Evolutionary conservation across 129 eudicot species (phyloP), one percentile per base, ranked within the genome.

Genomic region (Flaveria ramosissima): DNA sequence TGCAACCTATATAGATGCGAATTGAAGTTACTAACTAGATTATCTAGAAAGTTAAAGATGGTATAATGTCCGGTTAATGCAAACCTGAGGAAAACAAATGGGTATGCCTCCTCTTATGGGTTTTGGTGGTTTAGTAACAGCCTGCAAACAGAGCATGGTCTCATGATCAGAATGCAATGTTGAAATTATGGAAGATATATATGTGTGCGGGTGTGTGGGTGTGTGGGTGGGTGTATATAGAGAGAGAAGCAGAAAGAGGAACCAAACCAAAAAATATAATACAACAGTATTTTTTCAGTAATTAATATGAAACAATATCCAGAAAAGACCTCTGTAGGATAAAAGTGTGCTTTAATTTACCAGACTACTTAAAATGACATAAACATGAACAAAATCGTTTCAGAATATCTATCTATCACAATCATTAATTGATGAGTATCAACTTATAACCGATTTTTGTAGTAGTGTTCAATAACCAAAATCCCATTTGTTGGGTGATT

Each of bases 1-100:
- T 72, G 86, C 87, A 83, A 89, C 88, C 98, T 92, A 57, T 69
- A 83, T 27, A 72, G 17, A 68, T 51, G 52, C 46, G 73, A 61
- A 47, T 43, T 50, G 56, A 60, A 78, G 70, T 72, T 65, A 68
- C 67, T 64, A 80, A 67, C 51, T 68, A 60, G 16, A 78, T 76
- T 11, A 46, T 51, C 15, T 45, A 63, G 47, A 42, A 62, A 11
- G 56, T 9, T 17, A 76, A 75, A 72, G 17, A 45, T n/a, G 48
- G 59, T 32, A 52, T 13, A 27, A 51, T 62, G 26, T 71, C 43
- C 51, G 26, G 60, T 70, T 63, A 51, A 77, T 56, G 76, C 70
- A 57, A 70, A 92, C 98, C 93, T 92, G 97, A 20, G 93, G 96
- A 68, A 89, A 92, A 91, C 93, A 87, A 75, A 92, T 78, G 73